Conservation (phyloP, 768 basidiomycete species). For the Suillus subalutaceus region DNA sequence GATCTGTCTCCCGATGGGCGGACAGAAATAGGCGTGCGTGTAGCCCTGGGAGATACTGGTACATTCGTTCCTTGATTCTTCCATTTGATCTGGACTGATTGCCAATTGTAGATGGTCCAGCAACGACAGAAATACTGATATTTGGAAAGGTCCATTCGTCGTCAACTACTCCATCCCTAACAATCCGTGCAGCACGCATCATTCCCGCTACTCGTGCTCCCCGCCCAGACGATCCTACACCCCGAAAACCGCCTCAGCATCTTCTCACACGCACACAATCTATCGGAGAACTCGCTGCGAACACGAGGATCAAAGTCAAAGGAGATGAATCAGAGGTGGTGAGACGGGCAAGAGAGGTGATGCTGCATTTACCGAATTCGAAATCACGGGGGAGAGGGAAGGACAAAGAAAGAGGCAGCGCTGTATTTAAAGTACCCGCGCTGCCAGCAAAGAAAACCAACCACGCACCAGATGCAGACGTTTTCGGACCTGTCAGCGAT, state of each 20-base stretch:
- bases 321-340: conserved; percentile 34
- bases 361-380: conserved; percentile 34
- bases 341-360: conserved; percentile 15
- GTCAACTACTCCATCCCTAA: conserved; percentile 25
- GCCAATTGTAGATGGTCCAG: conserved; percentile 56
- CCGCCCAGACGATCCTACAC: conserved; percentile 80
- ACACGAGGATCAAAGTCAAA: conserved; percentile 29
- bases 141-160: conserved; percentile 37
- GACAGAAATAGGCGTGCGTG: conserved; percentile 61
- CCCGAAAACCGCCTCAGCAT: conserved; percentile 59
- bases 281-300: conserved; percentile 22
- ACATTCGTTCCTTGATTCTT: conserved; percentile 22
- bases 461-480: conserved; percentile 27
- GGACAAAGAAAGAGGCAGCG: conserved; percentile 16
- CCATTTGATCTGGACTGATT: neutral
- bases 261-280: conserved; percentile 17
- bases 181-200: conserved; percentile 60
- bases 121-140: conserved; percentile 68
- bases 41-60: conserved; percentile 74
- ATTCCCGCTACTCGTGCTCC: conserved; percentile 47
- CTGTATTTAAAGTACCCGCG: conserved; percentile 51
- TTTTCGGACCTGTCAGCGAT: conserved; percentile 37
- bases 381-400: conserved; percentile 10
- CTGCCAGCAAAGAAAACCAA: conserved; percentile 34
- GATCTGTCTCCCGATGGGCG: conserved; percentile 11